Evolutionary conservation across 768 basidiomycete genomes (phyloP), one percentile per base, ranked within the genome.

Genomic region (Sistotremastrum niveocremeum): DNA sequence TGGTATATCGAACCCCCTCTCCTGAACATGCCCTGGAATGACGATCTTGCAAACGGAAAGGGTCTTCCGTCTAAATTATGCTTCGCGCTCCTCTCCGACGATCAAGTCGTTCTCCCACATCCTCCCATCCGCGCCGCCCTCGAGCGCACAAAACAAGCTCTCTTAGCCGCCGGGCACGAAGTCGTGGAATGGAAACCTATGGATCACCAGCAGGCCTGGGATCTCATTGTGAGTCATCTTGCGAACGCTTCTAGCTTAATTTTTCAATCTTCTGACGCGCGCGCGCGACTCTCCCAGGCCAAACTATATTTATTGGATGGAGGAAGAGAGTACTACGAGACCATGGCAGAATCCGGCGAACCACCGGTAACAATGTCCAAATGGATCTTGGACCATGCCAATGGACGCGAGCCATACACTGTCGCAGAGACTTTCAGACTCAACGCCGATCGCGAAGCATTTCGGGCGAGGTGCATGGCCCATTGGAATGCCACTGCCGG

Each of bases 291-390:
- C 10, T 29, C 39, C 10, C 49, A 72, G 71, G 41, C 56, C 34
- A 69, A 64, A 49, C 57, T 73, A n/a, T 73, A 73, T 53, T 66
- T 73, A 47, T 54, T 73, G 9, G 71, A 73, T 49, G 71, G 68
- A 8, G 71, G 72, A 32, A 60, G 57, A 36, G 72, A 73, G 51
- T 73, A 73, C 50, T 44, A 56, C 34, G 55, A 66, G 39, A 64
- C 64, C 39, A 52, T 73, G 46, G 47, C 46, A 39, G 46, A 49
- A 39, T 48, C 49, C 10, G 51, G 54, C 35, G 71, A 73, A 47
- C 55, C 47, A 7, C 56, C 62, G 1, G 65, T 74, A 6, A 66
- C 68, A 34, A 67, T 69, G 44, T 65, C 65, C 3, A 43, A 61
- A 48, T 73, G 74, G 66, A 67, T 70, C 4, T 54, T 72, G 7